phyloP scores from a whole-genome alignment of 2,329 filamentous ascomycete genomes.

The Neopestalotiopsis sp. region DNA sequence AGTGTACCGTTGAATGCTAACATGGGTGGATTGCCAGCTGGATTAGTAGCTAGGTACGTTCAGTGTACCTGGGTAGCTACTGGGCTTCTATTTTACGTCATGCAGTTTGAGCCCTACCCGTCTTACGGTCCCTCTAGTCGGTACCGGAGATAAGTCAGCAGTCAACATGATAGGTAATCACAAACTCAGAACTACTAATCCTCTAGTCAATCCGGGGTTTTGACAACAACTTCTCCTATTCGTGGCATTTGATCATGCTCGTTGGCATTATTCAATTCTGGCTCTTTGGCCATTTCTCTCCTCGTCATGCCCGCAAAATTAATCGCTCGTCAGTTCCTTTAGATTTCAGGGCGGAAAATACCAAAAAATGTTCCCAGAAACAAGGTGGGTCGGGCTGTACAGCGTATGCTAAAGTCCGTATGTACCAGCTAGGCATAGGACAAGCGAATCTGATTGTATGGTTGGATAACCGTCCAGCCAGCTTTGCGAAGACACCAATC shows the following conservation, averaged over 20 bases:
- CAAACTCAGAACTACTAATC: not conserved
- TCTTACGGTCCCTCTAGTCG: slow-evolving; percentile 1
- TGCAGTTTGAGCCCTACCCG: slow-evolving; percentile 9
- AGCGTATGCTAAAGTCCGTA: not conserved
- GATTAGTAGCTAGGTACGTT: not conserved
- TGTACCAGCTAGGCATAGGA: not conserved
- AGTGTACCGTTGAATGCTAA: not conserved
- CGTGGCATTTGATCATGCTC: no score
- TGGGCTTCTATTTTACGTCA: not conserved
- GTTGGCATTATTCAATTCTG: no score
- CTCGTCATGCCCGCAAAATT: no score
- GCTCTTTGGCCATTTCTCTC: no score
- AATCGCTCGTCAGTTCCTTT: no score
- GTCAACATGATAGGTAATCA: not conserved
- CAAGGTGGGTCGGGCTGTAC: not conserved
- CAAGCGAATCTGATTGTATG: not conserved
- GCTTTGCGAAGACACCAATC: slow-evolving; percentile 8
- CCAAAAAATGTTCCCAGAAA: not conserved
- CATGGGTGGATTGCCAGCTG: no score
- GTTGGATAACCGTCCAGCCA: not conserved
- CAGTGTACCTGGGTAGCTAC: not conserved
- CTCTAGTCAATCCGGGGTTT: not conserved
- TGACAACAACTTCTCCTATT: no score
- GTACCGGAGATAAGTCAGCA: slow-evolving; percentile 2
- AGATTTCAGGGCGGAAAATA: not conserved